phyloP scores from a whole-genome alignment of 2,329 filamentous ascomycete species.

The Lecanicillium sp. region DNA sequence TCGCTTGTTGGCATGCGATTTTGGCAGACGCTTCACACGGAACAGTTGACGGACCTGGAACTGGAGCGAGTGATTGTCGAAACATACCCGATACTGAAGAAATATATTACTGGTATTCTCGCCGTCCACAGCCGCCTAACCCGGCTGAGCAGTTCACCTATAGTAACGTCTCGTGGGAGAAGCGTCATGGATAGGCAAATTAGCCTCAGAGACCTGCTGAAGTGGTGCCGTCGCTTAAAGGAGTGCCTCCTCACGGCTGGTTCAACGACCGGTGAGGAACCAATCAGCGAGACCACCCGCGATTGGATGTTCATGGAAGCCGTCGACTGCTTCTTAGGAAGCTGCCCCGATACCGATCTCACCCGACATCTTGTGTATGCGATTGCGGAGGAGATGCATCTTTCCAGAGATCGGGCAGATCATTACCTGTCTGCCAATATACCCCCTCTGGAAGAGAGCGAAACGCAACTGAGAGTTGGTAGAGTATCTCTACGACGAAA shows the following conservation, averaged over 20 bases:
- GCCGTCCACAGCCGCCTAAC: constrained; percentile 49
- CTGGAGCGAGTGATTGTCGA: constrained; percentile 64
- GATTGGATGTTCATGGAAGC: constrained; percentile 92
- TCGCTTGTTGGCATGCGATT: constrained; percentile 75
- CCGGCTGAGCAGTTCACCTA: constrained; percentile 37
- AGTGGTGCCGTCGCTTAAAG: constrained; percentile 77
- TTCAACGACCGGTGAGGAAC: constrained; percentile 58
- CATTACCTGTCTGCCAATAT: constrained; percentile 69
- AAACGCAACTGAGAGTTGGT: constrained; percentile 53
- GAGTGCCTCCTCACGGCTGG: constrained; percentile 53
- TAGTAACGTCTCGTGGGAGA: constrained; percentile 22
- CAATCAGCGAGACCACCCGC: constrained; percentile 60
- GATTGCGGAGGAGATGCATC: constrained; percentile 80
- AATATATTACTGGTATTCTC: constrained; percentile 51
- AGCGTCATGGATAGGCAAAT: constrained; percentile 45
- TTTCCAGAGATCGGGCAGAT: constrained; percentile 72
- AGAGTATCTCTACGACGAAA: constrained; percentile 55
- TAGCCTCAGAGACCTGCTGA: constrained; percentile 73
- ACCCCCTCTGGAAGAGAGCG: constrained; percentile 57
- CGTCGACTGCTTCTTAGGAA: constrained; percentile 84
- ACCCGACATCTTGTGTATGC: constrained; percentile 53
- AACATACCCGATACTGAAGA: constrained; percentile 61
- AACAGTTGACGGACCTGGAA: constrained; percentile 58
- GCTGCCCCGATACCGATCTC: constrained; percentile 57
- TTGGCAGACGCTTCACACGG: constrained; percentile 71